Percentiles rank a stretch among this genome's conserved stretches.
Evolutionary conservation across 495 filamentous ascomycete species (phyloP).

Genomic region (Hapsidospora chrysogenum): DNA sequence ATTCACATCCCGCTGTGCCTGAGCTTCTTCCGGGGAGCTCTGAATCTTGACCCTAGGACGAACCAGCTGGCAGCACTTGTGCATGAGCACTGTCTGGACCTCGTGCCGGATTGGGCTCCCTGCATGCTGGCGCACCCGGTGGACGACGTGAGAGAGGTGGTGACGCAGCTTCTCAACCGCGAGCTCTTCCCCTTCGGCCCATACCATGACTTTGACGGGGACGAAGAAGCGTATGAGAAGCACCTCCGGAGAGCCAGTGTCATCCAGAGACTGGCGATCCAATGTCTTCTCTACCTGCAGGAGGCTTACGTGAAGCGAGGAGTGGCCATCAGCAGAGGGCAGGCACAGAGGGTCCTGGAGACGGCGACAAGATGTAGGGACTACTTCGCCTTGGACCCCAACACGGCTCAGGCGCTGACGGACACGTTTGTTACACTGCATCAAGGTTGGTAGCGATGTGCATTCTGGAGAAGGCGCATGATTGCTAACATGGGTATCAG

Average conservation of each 20-base stretch:
- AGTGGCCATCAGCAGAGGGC: too few species aligned
- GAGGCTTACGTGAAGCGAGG: constrained; percentile 23
- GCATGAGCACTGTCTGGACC: constrained; percentile 21
- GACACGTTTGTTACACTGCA: constrained; percentile 19
- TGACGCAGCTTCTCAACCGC: constrained; percentile 36
- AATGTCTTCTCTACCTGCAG: constrained; percentile 28
- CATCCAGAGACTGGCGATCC: constrained; percentile 15
- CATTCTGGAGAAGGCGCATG: background rate
- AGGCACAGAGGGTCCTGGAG: too few species aligned
- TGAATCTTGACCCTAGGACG: constrained; percentile 9
- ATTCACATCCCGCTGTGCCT: constrained; percentile 23
- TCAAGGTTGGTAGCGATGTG: constrained; percentile 17
- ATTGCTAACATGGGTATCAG: constrained; percentile 14
- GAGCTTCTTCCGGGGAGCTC: constrained; percentile 20
- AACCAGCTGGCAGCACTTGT: constrained; percentile 11
- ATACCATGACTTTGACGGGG: too few species aligned
- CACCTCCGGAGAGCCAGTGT: background rate
- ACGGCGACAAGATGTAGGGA: too few species aligned
- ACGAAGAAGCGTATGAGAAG: background rate
- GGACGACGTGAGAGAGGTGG: constrained; percentile 29
- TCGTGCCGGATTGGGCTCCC: constrained; percentile 48
- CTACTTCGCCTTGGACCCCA: constrained; percentile 23
- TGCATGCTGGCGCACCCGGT: constrained; percentile 49
- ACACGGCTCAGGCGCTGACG: constrained; percentile 15
- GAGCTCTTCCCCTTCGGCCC: constrained; percentile 33